Evolutionary conservation across 2,329 filamentous ascomycete genomes (phyloP).

Genomic region (Fusarium heterosporum): DNA sequence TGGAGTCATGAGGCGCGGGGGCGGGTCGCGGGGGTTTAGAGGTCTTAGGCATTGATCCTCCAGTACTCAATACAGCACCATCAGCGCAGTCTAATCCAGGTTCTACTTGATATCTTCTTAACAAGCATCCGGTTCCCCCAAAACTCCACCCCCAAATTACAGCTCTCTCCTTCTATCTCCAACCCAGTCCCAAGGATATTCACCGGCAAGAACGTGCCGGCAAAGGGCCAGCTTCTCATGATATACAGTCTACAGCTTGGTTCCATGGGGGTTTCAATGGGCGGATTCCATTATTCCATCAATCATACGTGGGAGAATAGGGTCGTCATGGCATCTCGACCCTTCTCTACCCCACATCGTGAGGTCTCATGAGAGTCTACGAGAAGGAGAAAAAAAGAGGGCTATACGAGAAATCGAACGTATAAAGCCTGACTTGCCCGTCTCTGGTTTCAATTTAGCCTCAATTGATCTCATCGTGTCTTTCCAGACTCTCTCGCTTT

Average conservation of each 20-base stretch:
- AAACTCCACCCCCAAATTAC: conserved; percentile 37
- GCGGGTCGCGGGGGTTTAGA: conserved; percentile 18
- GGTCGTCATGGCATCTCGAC: conserved; percentile 36
- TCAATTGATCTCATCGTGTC: conserved; percentile 25
- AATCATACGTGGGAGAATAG: conserved; percentile 31
- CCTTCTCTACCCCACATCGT: conserved; percentile 40
- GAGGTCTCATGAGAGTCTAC: conserved; percentile 37
- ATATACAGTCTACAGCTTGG: conserved; percentile 18
- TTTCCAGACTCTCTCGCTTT: background rate
- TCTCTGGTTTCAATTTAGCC: conserved; percentile 4
- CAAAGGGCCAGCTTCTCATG: conserved; percentile 30
- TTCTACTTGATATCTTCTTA: conserved; percentile 3
- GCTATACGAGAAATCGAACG: background rate
- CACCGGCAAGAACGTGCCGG: conserved; percentile 30
- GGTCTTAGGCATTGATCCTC: conserved; percentile 4
- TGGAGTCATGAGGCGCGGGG: conserved; percentile 25
- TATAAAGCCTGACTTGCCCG: conserved; percentile 41
- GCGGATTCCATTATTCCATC: conserved; percentile 41
- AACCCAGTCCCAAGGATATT: conserved; percentile 6
- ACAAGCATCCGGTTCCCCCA: conserved; percentile 4
- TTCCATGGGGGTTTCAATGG: conserved; percentile 34
- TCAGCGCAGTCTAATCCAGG: background rate
- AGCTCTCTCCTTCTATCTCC: conserved; percentile 16
- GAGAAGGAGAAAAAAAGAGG: background rate
- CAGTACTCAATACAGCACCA: background rate